Conservation (phyloP, 176 grass and related monocot species). For the Lolium perenne region DNA sequence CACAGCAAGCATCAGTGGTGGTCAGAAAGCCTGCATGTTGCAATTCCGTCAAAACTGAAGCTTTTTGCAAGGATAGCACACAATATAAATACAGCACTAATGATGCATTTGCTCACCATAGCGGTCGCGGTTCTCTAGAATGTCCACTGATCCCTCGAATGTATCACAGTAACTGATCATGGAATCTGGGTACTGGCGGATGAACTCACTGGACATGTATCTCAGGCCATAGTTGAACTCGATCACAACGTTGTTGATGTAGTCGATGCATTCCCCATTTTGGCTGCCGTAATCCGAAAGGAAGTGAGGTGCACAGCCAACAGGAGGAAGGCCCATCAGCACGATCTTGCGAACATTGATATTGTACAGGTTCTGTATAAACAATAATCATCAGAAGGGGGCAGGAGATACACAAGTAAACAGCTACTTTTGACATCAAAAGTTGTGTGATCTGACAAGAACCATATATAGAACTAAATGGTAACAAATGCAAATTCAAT, state of each 20-base stretch:
- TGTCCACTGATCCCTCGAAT: conserved; percentile 82
- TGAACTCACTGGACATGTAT: conserved; percentile 69
- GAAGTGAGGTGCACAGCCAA: conserved; percentile 81
- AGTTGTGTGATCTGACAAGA: conserved; percentile 3
- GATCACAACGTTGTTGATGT: conserved; percentile 71
- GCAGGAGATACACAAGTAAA: neutral
- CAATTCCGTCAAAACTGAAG: neutral
- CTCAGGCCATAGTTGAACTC: conserved; percentile 78
- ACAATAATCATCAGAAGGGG: conserved; percentile 23
- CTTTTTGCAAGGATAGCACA: neutral
- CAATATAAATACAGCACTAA: conserved; percentile 25
- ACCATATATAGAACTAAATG: conserved; percentile 17
- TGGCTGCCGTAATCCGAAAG: conserved; percentile 74
- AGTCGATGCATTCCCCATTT: conserved; percentile 71
- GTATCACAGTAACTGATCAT: conserved; percentile 74
- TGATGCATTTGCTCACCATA: conserved; percentile 61
- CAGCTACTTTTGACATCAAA: neutral
- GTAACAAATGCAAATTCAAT: neutral
- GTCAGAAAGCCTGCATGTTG: conserved; percentile 63
- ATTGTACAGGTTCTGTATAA: conserved; percentile 74
- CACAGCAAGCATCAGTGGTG: conserved; percentile 79
- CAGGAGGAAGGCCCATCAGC: conserved; percentile 75
- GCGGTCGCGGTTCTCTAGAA: conserved; percentile 59
- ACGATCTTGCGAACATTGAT: conserved; percentile 69
- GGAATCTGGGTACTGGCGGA: conserved; percentile 58